A percentile compares a stretch with the other conserved stretches of the same genome.
These are phyloP conservation scores for Salix arbutifolia DNA, from an alignment of 345 rosid species.

Conservation along the genomic window DNA sequence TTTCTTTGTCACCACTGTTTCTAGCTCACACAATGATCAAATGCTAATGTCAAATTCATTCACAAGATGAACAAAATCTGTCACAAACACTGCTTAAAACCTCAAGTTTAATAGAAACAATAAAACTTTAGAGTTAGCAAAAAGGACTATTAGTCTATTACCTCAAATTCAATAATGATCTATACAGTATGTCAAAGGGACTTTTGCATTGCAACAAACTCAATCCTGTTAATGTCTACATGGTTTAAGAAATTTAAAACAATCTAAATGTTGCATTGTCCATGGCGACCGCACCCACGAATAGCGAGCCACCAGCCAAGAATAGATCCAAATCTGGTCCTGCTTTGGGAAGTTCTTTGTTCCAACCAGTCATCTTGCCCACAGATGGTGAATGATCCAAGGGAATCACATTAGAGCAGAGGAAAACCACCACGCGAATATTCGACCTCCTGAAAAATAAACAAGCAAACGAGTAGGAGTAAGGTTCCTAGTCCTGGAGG, in stretches of 20 bases:
- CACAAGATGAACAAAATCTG: not conserved
- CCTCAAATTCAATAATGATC: not conserved
- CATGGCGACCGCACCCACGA: not conserved
- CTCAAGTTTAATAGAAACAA: not conserved
- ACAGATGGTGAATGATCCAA: not conserved
- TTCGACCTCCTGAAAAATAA: constrained; percentile 75
- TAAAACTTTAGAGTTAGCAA: not conserved
- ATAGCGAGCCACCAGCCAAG: not conserved
- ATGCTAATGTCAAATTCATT: not conserved
- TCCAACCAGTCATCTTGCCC: not conserved
- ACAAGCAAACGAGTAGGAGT: constrained; percentile 3
- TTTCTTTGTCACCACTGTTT: too few relatives aligned
- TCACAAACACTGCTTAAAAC: not conserved
- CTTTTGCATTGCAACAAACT: constrained; percentile 1
- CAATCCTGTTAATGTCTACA: not conserved
- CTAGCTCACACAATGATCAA: too few relatives aligned
- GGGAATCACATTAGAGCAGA: constrained; percentile 24
- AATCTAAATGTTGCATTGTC: not conserved
- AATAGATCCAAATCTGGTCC: not conserved
- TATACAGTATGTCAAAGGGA: not conserved
- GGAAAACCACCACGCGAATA: constrained; percentile 82
- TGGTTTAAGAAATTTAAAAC: not conserved
- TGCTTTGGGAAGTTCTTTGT: not conserved
- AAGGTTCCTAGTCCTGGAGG: not conserved
- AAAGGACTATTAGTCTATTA: not conserved